Evolutionary conservation across 2,329 filamentous ascomycete genomes (phyloP).

Genomic region (Cordyceps fumosorosea): DNA sequence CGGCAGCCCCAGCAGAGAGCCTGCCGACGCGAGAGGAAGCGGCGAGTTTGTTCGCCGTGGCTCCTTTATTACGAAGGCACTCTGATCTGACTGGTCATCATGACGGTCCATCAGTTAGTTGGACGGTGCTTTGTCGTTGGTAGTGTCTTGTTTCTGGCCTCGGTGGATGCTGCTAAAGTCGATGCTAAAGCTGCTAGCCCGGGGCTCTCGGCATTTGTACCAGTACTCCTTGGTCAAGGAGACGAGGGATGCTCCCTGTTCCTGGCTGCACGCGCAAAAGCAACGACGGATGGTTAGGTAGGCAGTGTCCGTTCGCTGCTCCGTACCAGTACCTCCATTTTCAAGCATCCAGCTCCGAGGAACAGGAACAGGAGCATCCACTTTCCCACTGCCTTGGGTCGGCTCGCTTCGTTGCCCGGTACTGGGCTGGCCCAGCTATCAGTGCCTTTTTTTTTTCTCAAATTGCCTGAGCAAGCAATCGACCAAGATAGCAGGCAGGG

Average conservation of each 20-base stretch:
- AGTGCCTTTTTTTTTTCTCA: background rate
- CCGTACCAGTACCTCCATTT: background rate
- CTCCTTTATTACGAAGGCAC: background rate
- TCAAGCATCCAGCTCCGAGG: background rate
- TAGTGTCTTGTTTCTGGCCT: background rate
- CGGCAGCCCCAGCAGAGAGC: too few relatives aligned
- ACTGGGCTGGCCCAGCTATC: background rate
- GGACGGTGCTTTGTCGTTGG: background rate
- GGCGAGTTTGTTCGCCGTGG: too few relatives aligned
- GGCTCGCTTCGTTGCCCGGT: conserved; percentile 9
- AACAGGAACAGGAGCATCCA: background rate
- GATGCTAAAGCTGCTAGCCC: background rate
- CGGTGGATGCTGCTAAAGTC: background rate
- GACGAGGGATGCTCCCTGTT: background rate
- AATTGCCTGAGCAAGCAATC: background rate
- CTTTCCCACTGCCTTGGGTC: conserved; percentile 10
- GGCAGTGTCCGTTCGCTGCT: background rate
- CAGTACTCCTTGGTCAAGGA: background rate
- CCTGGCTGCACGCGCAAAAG: background rate
- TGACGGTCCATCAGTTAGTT: too few relatives aligned
- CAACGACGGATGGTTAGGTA: background rate
- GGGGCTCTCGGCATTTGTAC: background rate
- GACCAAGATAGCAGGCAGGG: background rate
- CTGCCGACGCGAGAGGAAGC: too few relatives aligned
- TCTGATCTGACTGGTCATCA: too few relatives aligned